Conservation (phyloP, 208 protist species). For the Acanthamoeba quina region DNA sequence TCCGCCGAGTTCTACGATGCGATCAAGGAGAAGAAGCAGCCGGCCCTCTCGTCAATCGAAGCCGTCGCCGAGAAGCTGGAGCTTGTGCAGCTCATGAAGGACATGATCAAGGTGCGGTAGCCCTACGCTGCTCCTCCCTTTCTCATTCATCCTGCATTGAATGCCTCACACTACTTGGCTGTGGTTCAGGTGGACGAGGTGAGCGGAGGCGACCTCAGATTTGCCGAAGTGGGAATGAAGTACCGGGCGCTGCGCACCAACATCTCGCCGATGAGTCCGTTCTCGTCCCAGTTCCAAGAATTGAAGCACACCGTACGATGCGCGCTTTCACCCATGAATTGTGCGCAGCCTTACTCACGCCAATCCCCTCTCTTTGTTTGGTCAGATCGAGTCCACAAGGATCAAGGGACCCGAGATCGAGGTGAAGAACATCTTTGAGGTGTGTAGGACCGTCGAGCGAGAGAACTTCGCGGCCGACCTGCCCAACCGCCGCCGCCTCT, state of each 20-base stretch:
- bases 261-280: not conserved
- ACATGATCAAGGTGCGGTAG: slow-evolving; percentile 16
- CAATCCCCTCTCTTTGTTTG: not conserved
- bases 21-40: not conserved
- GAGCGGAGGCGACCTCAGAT: not conserved
- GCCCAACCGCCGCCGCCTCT: slow-evolving; percentile 25
- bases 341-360: not conserved
- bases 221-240: not conserved
- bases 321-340: not conserved
- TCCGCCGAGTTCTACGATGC: slow-evolving; percentile 14
- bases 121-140: not conserved
- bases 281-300: not conserved
- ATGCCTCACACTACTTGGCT: not conserved
- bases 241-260: slow-evolving; percentile 19
- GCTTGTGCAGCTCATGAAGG: slow-evolving; percentile 46
- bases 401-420: slow-evolving; percentile 9
- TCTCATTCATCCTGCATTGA: not conserved
- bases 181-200: slow-evolving; percentile 17
- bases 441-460: not conserved
- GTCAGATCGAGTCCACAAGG: not conserved
- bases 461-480: not conserved
- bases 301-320: not conserved
- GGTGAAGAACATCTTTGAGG: slow-evolving; percentile 26
- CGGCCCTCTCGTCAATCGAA: not conserved
- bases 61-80: slow-evolving; percentile 37